Evolutionary conservation across 192 early-diverging fungal genomes (phyloP).

Genomic region (Coemansia interrupta): DNA sequence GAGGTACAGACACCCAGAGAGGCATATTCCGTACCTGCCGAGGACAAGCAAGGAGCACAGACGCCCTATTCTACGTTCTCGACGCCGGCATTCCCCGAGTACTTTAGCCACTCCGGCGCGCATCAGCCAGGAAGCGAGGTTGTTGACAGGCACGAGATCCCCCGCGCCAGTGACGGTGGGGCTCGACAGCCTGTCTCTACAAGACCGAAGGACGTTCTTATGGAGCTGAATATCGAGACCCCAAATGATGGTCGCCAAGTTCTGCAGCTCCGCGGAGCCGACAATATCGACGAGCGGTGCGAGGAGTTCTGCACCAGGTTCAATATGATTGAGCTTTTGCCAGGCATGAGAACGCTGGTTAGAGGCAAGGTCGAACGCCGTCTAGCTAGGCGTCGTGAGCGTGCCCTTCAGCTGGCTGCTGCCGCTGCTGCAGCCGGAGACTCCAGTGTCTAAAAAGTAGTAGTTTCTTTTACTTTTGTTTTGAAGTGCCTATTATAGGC

Average conservation of each 20-base stretch:
- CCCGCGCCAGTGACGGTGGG: constrained; percentile 24
- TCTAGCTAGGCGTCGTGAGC: constrained; percentile 40
- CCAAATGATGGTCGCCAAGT: constrained; percentile 36
- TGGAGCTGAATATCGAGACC: constrained; percentile 53
- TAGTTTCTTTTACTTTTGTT: constrained; percentile 7
- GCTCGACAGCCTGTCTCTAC: constrained; percentile 1
- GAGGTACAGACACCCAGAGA: background rate
- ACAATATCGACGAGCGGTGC: constrained; percentile 32
- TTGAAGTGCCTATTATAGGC: constrained; percentile 3
- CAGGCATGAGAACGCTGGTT: constrained; percentile 46
- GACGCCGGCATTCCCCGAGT: constrained; percentile 45
- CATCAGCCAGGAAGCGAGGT: constrained; percentile 20
- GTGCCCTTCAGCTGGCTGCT: constrained; percentile 33
- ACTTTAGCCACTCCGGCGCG: constrained; percentile 31
- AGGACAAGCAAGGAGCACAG: constrained; percentile 2
- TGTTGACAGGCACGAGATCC: constrained; percentile 26
- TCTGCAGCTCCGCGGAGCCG: constrained; percentile 36
- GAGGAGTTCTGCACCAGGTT: constrained; percentile 32
- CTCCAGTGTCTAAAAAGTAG: no score
- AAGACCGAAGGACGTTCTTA: constrained; percentile 39
- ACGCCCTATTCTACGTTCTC: constrained; percentile 28
- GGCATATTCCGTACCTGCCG: background rate
- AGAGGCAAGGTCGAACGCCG: constrained; percentile 50
- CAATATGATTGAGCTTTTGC: constrained; percentile 42
- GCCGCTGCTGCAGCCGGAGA: constrained; percentile 2